Base-by-base conservation (phyloP, 1,284 basidiomycete species). In the Trichosporon sp. region DNA sequence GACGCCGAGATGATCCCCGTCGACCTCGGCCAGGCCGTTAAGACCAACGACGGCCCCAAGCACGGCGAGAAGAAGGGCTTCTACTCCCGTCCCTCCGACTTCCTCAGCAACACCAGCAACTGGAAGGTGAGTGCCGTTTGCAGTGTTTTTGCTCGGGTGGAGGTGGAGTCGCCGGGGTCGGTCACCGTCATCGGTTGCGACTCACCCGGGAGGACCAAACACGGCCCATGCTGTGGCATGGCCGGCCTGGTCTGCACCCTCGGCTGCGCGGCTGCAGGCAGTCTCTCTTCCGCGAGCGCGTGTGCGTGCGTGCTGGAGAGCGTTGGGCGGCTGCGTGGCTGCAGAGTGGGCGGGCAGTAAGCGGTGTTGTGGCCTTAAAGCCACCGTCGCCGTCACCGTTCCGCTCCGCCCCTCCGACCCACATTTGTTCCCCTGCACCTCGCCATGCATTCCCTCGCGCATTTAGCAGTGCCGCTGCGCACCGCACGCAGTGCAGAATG, bases 91-190 rank as follows among this genome's bases (percentile, higher is more conserved):
- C 88, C 92, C n/a, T 88, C 91, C 23, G 94, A 96, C 83, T 95
- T 95, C 83, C 84, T 96, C 74, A 94, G 90, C 83, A 95, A 96
- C 82, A 87, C 95, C 74, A 91, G 89, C 67, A 95, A 95, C 85
- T 96, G 95, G 86, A 92, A 90, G 79, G 80, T 81, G 68, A 68
- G 79, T 74, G n/a, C 7, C 13, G 62, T 63, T 31, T 58, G 53
- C 25, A 18, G 12, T n/a, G 44, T 29, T 31, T n/a, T 15, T 18
- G 27, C 21, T 60, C 12, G 56, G 27, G 56, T 60, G 56, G 56
- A 60, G 56, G 56, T 60, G 27, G 25, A 31, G 56, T 60, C 15
- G 27, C 27, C 18, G 18, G 27, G 56, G 56, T 12, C 21, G 8
- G 44, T 29, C 32, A 32, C 42, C 42, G 6, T 32, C 27, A 31